Conservation (phyloP, 2,329 filamentous ascomycete species). For the Penicillium sp. region DNA sequence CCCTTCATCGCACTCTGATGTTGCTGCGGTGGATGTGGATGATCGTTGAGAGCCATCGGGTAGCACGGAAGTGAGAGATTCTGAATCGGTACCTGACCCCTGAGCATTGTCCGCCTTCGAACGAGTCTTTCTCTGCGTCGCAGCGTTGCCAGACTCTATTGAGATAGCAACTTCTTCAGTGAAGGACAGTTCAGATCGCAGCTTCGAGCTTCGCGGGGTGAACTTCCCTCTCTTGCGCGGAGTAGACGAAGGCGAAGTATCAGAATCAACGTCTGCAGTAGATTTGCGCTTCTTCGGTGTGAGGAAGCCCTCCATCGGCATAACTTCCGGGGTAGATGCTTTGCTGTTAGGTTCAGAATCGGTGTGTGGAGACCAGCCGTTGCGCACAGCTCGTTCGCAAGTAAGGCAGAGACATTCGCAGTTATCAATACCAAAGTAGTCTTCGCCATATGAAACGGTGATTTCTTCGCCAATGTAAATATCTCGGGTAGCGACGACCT, state of each 20-base stretch:
- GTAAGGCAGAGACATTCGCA: slow-evolving; percentile 91
- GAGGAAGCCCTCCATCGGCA: slow-evolving; percentile 22
- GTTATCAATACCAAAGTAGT: slow-evolving; percentile 94
- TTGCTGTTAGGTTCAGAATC: slow-evolving; percentile 42
- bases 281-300: slow-evolving; percentile 36
- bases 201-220: slow-evolving; percentile 39
- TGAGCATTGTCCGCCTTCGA: slow-evolving; percentile 16
- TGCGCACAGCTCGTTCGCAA: slow-evolving; percentile 75
- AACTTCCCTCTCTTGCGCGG: slow-evolving; percentile 42
- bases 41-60: slow-evolving; percentile 40
- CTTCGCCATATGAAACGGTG: slow-evolving; percentile 92
- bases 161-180: slow-evolving; percentile 37
- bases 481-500: slow-evolving; percentile 80
- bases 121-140: slow-evolving; percentile 6
- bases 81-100: slow-evolving; percentile 26
- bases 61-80: slow-evolving; percentile 33
- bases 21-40: slow-evolving; percentile 42
- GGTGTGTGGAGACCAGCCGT: slow-evolving; percentile 75
- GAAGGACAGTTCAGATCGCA: slow-evolving; percentile 43
- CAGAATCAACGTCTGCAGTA: slow-evolving; percentile 33
- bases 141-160: slow-evolving; percentile 24
- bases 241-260: slow-evolving; percentile 31
- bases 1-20: slow-evolving; percentile 38
- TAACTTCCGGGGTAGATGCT: slow-evolving; percentile 38
- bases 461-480: slow-evolving; percentile 92